Evolutionary conservation across 2,329 filamentous ascomycete genomes (phyloP), one percentile per base, ranked within the genome.

Genomic region (Colletotrichum sublineola): DNA sequence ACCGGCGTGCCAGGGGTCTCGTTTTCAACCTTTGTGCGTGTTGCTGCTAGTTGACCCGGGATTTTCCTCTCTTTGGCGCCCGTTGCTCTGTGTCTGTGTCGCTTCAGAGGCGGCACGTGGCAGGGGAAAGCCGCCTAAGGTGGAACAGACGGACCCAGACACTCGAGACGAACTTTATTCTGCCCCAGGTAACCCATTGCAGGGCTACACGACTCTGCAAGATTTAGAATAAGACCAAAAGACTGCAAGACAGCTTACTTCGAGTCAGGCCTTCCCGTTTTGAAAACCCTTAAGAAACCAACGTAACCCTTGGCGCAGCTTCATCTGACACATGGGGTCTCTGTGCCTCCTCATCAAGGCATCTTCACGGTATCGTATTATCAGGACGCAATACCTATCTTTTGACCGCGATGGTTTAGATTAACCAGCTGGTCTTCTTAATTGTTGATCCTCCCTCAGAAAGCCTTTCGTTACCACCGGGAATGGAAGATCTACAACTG

Each of bases 91-190:
- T 36, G 46, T 53, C 38, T 18, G 8, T n/a, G 9, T 46, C 64
- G 65, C 63, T 65, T 65, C 58, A 70, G 60, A 50, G 53, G 18
- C 2, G 44, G 18, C 18, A 8, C 33, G 58, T 31, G 65, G 60
- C 69, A 65, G 48, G 69, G 66, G 31, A 69, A n/a, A 69, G 44
- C 60, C 42, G 55, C 20, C 15, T 8, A 61, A 60, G 53, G 68
- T 69, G 66, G 69, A 60, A 69, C 66, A 73, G 46, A 68, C 31
- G 50, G 60, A 31, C 48, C 61, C 55, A 69, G 66, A 60, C 55
- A 65, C 70, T 65, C 65, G 70, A 70, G 70, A 70, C 66, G 61
- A 36, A 48, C 5, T 29, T 3, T 18, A 42, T 38, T 36, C 29
- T 46, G 60, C 60, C 60, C 42, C 68, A 58, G 38, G 68, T 44